phyloP scores from a whole-genome alignment of 1,284 basidiomycete genomes.

The Malassezia restricta region DNA sequence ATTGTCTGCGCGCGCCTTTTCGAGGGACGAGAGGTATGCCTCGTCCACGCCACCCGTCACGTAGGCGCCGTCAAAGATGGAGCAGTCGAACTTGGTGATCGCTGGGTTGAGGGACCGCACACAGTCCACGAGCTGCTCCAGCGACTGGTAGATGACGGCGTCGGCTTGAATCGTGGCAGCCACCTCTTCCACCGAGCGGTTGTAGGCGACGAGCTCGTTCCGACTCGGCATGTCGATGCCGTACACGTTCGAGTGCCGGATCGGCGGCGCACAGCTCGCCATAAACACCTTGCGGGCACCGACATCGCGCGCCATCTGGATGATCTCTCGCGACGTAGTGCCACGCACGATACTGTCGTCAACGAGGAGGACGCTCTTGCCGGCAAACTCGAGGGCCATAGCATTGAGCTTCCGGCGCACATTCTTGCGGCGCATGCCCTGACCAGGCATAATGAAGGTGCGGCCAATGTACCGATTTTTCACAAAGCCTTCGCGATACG shows the following conservation, averaged over 20 bases:
- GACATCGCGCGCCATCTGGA: constrained; percentile 98
- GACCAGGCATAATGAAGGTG: constrained; percentile 99
- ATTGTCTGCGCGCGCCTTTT: constrained; percentile 71
- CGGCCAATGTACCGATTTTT: constrained; percentile 98
- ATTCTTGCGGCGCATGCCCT: constrained; percentile 69
- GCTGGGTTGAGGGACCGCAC: constrained; percentile 73
- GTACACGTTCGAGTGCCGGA: constrained; percentile 90
- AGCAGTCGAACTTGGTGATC: constrained; percentile 80
- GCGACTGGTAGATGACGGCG: constrained; percentile 92
- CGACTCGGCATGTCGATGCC: constrained; percentile 99
- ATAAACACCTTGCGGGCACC: constrained; percentile 95
- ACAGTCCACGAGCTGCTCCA: constrained; percentile 74
- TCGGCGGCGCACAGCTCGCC: constrained; percentile 92
- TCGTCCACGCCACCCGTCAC: constrained; percentile 90
- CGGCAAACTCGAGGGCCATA: constrained; percentile 94
- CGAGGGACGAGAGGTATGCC: constrained; percentile 65
- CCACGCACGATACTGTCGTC: constrained; percentile 98
- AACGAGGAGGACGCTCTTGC: constrained; percentile 86
- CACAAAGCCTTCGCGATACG: constrained; percentile 95
- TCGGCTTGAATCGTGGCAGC: constrained; percentile 83
- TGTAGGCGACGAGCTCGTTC: constrained; percentile 80
- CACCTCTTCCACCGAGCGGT: constrained; percentile 63
- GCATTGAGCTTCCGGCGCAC: constrained; percentile 93
- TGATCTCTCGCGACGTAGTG: constrained; percentile 95
- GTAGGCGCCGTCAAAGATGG: constrained; percentile 94